Conservation (phyloP, 83 land plant genomes). For the Diphasiastrum complanatum region DNA sequence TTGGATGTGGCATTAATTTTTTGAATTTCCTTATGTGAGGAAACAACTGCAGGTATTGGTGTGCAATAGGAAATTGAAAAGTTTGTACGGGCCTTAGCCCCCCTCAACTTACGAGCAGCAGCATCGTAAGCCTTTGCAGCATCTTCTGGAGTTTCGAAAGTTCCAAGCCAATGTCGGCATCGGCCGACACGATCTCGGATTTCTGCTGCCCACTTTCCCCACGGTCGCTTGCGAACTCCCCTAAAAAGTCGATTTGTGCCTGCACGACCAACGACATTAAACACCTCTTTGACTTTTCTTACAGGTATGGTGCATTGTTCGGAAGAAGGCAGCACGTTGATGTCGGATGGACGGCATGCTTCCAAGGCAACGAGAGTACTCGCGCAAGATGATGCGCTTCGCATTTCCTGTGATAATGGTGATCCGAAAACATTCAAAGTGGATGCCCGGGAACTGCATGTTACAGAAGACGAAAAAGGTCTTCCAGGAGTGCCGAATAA, state of each 20-base stretch:
- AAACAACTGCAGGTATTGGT: no score
- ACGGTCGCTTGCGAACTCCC: slow-evolving; percentile 54
- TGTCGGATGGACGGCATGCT: no score
- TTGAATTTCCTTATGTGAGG: no score
- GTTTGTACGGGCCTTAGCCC: slow-evolving; percentile 46
- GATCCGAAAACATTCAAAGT: no score
- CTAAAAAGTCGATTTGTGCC: slow-evolving; percentile 24
- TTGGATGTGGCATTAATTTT: no score
- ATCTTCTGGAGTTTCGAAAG: slow-evolving; percentile 57
- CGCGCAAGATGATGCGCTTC: no score
- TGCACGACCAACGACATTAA: no score
- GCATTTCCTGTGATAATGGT: no score
- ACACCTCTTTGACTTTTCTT: not conserved
- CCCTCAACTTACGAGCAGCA: slow-evolving; percentile 47
- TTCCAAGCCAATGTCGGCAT: slow-evolving; percentile 62
- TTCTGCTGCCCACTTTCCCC: slow-evolving; percentile 63
- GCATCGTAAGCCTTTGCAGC: slow-evolving; percentile 53
- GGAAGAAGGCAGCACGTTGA: no score
- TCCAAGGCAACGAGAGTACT: no score
- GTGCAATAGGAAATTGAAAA: slow-evolving; percentile 39
- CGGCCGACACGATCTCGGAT: slow-evolving; percentile 53
- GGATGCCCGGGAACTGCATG: not conserved
- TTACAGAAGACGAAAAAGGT: not conserved
- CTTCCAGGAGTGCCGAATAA: slow-evolving; percentile 14
- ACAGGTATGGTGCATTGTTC: no score